phyloP scores from a whole-genome alignment of 768 basidiomycete genomes.

The Chiua virens region DNA sequence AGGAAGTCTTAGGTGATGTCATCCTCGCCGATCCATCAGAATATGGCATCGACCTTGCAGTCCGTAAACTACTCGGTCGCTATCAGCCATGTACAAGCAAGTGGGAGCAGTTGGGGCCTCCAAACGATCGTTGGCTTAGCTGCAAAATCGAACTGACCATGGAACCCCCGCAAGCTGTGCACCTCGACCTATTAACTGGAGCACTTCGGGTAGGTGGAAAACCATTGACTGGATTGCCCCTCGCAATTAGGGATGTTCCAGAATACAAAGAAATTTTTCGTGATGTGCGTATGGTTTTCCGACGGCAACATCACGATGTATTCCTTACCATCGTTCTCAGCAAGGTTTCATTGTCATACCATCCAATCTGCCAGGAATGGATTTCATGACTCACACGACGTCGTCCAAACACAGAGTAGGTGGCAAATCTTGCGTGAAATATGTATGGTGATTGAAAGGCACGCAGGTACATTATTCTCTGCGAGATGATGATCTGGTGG shows the following conservation, averaged over 20 bases:
- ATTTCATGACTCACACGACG: constrained; percentile 14
- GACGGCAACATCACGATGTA: too few species aligned
- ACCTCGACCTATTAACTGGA: constrained; percentile 40
- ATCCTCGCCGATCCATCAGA: background rate
- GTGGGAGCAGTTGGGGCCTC: constrained; percentile 2
- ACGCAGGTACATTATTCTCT: constrained; percentile 17
- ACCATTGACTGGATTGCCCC: constrained; percentile 16
- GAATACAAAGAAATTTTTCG: constrained; percentile 9
- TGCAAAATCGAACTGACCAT: background rate
- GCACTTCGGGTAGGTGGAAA: constrained; percentile 40
- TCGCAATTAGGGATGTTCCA: background rate
- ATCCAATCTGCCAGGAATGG: constrained; percentile 12
- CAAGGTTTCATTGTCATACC: constrained; percentile 2
- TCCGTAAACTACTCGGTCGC: constrained; percentile 1
- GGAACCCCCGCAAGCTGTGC: too few species aligned
- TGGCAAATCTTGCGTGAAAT: too few species aligned
- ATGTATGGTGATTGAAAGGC: background rate
- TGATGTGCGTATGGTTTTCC: constrained; percentile 5
- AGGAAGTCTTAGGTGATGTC: background rate
- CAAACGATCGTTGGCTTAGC: constrained; percentile 14
- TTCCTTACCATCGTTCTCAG: background rate
- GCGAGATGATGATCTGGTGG: background rate
- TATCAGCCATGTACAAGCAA: constrained; percentile 6
- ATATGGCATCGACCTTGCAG: constrained; percentile 13
- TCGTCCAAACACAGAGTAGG: too few species aligned